Evolutionary conservation across 768 basidiomycete species (phyloP).

Genomic region (Termitomyces sp.): DNA sequence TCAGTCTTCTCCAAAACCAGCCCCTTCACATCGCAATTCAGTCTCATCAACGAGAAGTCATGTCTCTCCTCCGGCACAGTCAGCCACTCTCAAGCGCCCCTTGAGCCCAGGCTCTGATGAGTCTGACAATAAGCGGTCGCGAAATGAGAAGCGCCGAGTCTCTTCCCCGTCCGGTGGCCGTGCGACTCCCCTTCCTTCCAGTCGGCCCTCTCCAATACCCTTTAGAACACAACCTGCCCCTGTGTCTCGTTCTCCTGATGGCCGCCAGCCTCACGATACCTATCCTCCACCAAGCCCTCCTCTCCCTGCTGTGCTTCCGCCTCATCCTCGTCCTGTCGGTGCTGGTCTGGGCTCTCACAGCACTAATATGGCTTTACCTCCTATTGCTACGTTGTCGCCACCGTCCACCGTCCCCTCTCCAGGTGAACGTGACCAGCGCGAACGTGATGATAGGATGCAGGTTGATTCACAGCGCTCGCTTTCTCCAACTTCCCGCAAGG

Average conservation of each 20-base stretch:
- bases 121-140: constrained; percentile 51
- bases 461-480: constrained; percentile 44
- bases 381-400: constrained; percentile 65
- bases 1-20: constrained; percentile 42
- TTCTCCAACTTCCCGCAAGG: constrained; percentile 41
- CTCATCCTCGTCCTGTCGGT: constrained; percentile 71
- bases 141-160: constrained; percentile 53
- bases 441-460: constrained; percentile 50
- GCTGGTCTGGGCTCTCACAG: constrained; percentile 38
- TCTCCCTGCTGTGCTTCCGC: constrained; percentile 58
- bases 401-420: constrained; percentile 53
- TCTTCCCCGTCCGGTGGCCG: constrained; percentile 46
- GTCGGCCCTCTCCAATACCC: constrained; percentile 65
- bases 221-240: constrained; percentile 58
- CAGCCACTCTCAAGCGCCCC: constrained; percentile 54
- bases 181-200: constrained; percentile 51
- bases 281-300: constrained; percentile 46
- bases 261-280: constrained; percentile 41
- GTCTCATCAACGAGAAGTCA: constrained; percentile 62
- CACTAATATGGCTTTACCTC: constrained; percentile 50
- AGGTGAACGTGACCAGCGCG: constrained; percentile 32
- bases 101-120: constrained; percentile 67
- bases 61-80: constrained; percentile 49
- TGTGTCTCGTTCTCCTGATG: constrained; percentile 63
- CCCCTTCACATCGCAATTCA: constrained; percentile 55